phyloP scores from a whole-genome alignment of 441 rosid genomes.

The Gossypium trilobum region DNA sequence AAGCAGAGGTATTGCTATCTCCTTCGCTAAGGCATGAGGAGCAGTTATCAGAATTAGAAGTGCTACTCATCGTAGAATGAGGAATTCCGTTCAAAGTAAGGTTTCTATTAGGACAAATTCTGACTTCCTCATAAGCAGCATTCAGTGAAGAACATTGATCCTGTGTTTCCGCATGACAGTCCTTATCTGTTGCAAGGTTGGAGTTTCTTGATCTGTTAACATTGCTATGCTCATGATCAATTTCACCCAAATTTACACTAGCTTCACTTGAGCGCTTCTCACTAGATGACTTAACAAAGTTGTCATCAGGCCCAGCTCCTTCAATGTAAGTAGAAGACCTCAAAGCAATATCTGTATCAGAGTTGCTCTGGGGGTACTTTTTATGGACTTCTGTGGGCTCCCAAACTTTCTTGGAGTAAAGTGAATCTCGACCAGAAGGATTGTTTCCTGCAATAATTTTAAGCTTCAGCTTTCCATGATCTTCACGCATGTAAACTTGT shows the following conservation, averaged over 20 bases:
- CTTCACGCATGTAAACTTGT: slow-evolving; percentile 39
- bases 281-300: slow-evolving; percentile 27
- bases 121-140: slow-evolving; percentile 26
- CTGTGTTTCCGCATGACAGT: slow-evolving; percentile 21
- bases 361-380: slow-evolving; percentile 44
- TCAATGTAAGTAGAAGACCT: slow-evolving; percentile 38
- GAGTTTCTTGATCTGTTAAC: slow-evolving; percentile 20
- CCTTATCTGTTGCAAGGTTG: slow-evolving; percentile 20
- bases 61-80: slow-evolving; percentile 28
- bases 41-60: slow-evolving; percentile 56
- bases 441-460: slow-evolving; percentile 29
- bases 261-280: slow-evolving; percentile 28
- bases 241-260: slow-evolving; percentile 29
- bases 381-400: slow-evolving; percentile 54
- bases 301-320: slow-evolving; percentile 23
- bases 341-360: slow-evolving; percentile 40
- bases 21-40: slow-evolving; percentile 68
- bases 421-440: slow-evolving; percentile 33
- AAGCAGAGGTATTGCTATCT: slow-evolving; percentile 48
- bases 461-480: slow-evolving; percentile 50
- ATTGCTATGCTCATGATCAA: slow-evolving; percentile 23
- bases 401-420: slow-evolving; percentile 50
- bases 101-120: slow-evolving; percentile 24
- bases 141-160: slow-evolving; percentile 23
- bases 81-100: slow-evolving; percentile 22